phyloP scores from a whole-genome alignment of 2,329 filamentous ascomycete genomes.

The Microthyrium microscopicum region DNA sequence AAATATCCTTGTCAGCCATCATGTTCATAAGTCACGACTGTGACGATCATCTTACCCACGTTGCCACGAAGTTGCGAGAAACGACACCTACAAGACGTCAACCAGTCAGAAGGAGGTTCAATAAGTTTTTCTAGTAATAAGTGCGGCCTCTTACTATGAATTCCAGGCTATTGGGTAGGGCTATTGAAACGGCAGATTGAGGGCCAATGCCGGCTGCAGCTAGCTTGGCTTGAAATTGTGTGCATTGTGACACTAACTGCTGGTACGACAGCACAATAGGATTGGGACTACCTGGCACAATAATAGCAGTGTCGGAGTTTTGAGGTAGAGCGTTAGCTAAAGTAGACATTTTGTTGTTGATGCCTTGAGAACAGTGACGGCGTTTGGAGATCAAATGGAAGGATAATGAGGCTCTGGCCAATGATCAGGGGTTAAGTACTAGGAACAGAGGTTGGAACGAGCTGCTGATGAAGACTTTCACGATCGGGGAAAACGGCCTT shows the following conservation, averaged over 20 bases:
- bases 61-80: conserved; percentile 74
- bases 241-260: conserved; percentile 48
- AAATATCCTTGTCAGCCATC: neutral
- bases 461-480: no score
- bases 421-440: no score
- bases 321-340: conserved; percentile 40
- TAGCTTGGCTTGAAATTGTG: conserved; percentile 60
- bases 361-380: no score
- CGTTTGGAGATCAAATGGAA: no score
- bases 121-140: neutral
- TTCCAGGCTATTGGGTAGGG: conserved; percentile 69
- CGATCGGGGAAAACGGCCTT: no score
- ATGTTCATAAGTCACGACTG: neutral
- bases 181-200: conserved; percentile 62
- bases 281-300: conserved; percentile 51
- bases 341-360: conserved; percentile 39
- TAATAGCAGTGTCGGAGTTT: conserved; percentile 44
- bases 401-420: no score
- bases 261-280: conserved; percentile 51
- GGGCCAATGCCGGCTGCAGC: conserved; percentile 55
- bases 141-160: conserved; percentile 47
- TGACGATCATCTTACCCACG: conserved; percentile 29
- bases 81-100: conserved; percentile 25
- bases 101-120: neutral
- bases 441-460: no score